These are phyloP conservation scores for Diddensiella santjacobensis DNA, from an alignment of 805 yeast species.

Conservation along the genomic window DNA sequence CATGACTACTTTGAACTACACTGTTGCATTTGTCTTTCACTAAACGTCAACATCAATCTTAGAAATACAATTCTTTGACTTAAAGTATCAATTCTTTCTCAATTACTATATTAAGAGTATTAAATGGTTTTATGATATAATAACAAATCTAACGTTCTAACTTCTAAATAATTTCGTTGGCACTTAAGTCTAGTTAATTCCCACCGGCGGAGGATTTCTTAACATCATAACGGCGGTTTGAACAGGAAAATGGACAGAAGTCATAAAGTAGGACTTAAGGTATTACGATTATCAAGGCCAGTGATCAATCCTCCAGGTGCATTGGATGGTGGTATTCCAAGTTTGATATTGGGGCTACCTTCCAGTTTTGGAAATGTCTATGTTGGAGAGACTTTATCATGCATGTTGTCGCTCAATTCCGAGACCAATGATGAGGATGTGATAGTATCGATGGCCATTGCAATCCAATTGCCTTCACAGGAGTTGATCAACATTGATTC, in stretches of 20 bases:
- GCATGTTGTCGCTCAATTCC: constrained; percentile 22
- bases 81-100: too few relatives aligned
- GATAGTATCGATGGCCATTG: constrained; percentile 17
- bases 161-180: too few relatives aligned
- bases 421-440: background rate
- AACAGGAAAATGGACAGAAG: background rate
- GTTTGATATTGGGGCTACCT: constrained; percentile 24
- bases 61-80: too few relatives aligned
- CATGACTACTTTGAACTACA: too few relatives aligned
- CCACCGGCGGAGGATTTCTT: too few relatives aligned
- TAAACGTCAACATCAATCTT: too few relatives aligned
- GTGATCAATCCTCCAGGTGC: constrained; percentile 21
- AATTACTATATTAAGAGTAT: too few relatives aligned
- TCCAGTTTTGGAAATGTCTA: constrained; percentile 28
- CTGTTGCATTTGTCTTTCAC: too few relatives aligned
- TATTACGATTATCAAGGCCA: constrained; percentile 32
- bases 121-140: too few relatives aligned
- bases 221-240: background rate
- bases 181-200: too few relatives aligned
- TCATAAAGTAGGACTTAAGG: constrained; percentile 24
- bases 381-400: constrained; percentile 32
- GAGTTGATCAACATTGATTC: constrained; percentile 13
- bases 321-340: background rate
- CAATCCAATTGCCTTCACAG: constrained; percentile 19
- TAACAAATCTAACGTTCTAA: too few relatives aligned